phyloP scores from a whole-genome alignment of 2,329 filamentous ascomycete species.

The Pseudocercospora pini-densiflorae region DNA sequence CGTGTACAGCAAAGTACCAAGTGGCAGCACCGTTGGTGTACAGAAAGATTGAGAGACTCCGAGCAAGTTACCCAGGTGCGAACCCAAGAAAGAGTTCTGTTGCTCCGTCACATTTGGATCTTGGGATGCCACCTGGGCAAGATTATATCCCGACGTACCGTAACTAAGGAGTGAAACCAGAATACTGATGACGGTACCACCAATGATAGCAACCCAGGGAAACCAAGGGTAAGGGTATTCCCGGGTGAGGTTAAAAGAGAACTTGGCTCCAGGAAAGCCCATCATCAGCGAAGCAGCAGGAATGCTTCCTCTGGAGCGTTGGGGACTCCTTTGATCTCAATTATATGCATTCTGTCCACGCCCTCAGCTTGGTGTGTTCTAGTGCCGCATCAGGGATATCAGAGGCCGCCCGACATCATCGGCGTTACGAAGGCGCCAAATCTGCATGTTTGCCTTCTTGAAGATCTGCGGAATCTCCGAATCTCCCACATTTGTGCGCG shows the following conservation, averaged over 20 bases:
- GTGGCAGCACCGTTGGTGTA: background rate
- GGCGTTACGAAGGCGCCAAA: background rate
- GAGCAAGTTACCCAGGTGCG: background rate
- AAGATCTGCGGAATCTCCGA: background rate
- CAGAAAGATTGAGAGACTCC: background rate
- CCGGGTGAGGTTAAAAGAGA: background rate
- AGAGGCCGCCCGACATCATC: background rate
- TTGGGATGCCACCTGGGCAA: background rate
- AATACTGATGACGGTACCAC: background rate
- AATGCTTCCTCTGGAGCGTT: background rate
- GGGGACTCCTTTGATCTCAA: background rate
- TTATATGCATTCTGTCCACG: background rate
- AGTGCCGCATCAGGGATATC: background rate
- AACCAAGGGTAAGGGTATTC: background rate
- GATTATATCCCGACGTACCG: background rate
- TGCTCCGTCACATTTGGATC: slow-evolving; percentile 3
- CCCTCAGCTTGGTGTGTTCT: background rate
- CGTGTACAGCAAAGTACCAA: background rate
- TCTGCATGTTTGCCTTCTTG: background rate
- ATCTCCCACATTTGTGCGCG: background rate
- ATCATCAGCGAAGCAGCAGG: background rate
- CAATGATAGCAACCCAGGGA: background rate
- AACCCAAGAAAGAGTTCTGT: background rate
- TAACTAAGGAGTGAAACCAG: background rate
- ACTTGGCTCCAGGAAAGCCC: background rate